Base-by-base conservation (phyloP, 768 basidiomycete genomes). In the Pleurotus pulmonarius region DNA sequence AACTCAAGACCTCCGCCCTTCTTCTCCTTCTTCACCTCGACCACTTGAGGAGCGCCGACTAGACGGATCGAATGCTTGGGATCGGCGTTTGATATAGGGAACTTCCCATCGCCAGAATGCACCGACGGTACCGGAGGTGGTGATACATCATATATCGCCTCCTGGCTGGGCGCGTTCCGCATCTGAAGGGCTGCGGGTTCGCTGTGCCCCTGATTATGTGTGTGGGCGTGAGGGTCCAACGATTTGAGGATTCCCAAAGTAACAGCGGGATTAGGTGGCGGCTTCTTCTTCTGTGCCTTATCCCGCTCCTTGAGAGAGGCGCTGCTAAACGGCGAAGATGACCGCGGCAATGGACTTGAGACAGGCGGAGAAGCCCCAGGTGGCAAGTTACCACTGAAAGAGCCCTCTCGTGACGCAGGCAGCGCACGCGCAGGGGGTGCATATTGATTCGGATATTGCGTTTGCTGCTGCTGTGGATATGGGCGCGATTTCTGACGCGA, bases 181-280 rank as follows among this genome's bases (percentile, higher is more conserved):
- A 52, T 40, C 51, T 52, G 51, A 40, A 39, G 13, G 15, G 51
- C 37, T 11, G 34, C 24, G 11, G 51, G 8, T 20, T 52, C 51
- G 65, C 62, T 51, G 56, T 62, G 46, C 64, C 69, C 37, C 61
- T 59, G 18, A 64, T 63, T 6, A 63, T 63, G 56, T 63, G 58
- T 38, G 16, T 74, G 66, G 51, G 65, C 58, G 57, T 70, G 76
- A 0, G 88, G 86, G 55, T 90, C 87, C 13, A 90, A 73, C 2
- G 88, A 76, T 46, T 73, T 75, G 55, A 88, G 72, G 45, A 88
- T 85, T 16, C 79, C 81, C 12, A 86, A 66, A 0, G 83, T 81
- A 8, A 70, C 74, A 43, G 57, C 58, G 1, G 69, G 64, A 0
- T 67, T 25, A 20, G 20, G 41, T 22, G 38, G 68, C 0, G 72